Conservation (phyloP, 169 alveolate species). For the Plasmodium blacklocki region DNA sequence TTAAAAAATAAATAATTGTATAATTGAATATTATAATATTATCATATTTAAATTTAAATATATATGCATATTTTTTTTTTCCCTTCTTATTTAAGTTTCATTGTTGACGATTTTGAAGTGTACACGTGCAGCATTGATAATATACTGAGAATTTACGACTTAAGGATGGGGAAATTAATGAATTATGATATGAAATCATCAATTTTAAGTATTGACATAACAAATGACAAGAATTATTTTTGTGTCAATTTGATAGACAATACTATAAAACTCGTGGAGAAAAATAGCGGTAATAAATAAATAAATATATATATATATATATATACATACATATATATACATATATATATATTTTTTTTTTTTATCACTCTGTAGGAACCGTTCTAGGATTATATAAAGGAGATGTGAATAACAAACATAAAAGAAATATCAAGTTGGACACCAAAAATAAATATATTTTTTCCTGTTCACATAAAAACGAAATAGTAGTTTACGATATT, state of each 20-base stretch:
- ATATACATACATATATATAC: too few species aligned
- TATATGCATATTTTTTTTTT: neutral
- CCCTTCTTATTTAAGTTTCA: conserved; percentile 7
- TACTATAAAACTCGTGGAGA: conserved; percentile 54
- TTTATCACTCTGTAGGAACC: conserved; percentile 24
- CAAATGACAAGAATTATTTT: conserved; percentile 48
- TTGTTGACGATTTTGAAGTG: conserved; percentile 50
- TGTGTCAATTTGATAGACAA: conserved; percentile 43
- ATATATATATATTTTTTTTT: neutral
- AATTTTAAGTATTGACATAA: conserved; percentile 55
- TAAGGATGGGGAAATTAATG: conserved; percentile 68
- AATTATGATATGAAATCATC: conserved; percentile 61
- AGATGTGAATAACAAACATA: conserved; percentile 54
- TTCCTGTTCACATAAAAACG: conserved; percentile 62
- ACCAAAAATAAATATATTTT: conserved; percentile 47
- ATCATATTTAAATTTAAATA: neutral
- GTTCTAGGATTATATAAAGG: conserved; percentile 71
- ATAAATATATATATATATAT: neutral
- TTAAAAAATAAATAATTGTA: too few species aligned
- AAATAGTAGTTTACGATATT: conserved; percentile 41
- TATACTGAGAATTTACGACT: conserved; percentile 37
- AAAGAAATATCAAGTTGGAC: conserved; percentile 68
- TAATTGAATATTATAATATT: neutral
- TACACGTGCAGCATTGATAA: conserved; percentile 69
- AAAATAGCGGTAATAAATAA: conserved; percentile 66